These are phyloP conservation scores for Diaporthe australafricana DNA, from an alignment of 2,329 filamentous ascomycete genomes.

Conservation along the genomic window DNA sequence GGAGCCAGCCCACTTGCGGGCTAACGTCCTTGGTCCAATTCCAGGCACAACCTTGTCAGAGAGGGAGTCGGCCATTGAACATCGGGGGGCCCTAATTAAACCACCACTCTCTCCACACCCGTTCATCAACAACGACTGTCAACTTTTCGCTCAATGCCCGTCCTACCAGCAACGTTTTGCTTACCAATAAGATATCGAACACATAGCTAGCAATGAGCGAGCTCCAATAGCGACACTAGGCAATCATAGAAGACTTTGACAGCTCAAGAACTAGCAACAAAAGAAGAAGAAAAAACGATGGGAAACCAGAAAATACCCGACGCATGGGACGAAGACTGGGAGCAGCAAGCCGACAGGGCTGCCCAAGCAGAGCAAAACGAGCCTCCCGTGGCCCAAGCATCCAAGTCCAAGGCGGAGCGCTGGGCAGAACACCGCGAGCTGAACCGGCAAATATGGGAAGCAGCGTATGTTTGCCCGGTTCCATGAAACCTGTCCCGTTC, in stretches of 20 bases:
- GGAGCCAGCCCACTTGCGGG: background rate
- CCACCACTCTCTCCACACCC: background rate
- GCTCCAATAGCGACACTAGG: background rate
- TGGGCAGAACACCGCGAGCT: conserved; percentile 84
- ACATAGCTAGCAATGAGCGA: conserved; percentile 11
- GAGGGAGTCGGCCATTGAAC: no score
- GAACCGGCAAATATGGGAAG: conserved; percentile 89
- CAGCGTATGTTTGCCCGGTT: conserved; percentile 72
- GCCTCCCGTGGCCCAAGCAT: conserved; percentile 50
- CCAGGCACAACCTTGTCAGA: no score
- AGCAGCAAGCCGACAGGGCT: conserved; percentile 75
- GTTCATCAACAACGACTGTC: background rate
- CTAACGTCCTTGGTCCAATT: background rate
- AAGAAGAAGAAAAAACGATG: conserved; percentile 51
- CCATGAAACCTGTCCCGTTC: background rate
- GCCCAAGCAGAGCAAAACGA: conserved; percentile 53
- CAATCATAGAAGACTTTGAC: background rate
- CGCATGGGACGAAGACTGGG: conserved; percentile 95
- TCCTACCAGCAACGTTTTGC: background rate
- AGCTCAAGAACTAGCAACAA: background rate
- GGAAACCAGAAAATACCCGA: conserved; percentile 68
- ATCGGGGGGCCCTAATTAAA: no score
- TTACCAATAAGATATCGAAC: background rate
- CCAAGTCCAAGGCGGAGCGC: conserved; percentile 79
- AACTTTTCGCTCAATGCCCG: background rate